phyloP scores from a whole-genome alignment of 139 green algal species.

The Trebouxia sp. region DNA sequence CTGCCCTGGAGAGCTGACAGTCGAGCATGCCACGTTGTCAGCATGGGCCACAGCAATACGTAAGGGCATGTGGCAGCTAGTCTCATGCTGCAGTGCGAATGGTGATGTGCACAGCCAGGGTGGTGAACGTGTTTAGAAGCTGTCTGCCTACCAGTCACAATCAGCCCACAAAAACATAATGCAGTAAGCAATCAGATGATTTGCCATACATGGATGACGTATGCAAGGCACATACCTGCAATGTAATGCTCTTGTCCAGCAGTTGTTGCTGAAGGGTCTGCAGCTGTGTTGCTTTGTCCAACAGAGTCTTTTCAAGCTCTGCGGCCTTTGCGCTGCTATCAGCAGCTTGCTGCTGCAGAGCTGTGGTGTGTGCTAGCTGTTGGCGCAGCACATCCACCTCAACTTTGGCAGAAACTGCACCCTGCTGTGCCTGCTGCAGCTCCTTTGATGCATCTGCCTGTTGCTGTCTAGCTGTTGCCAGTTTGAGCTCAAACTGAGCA shows the following conservation, averaged over 20 bases:
- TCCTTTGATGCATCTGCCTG: background rate
- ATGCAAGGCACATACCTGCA: slow-evolving; percentile 17
- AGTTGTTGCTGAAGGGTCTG: slow-evolving; percentile 27
- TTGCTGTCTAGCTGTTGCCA: background rate
- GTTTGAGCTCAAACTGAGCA: background rate
- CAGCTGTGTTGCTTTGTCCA: slow-evolving; percentile 8
- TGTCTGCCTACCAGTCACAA: background rate
- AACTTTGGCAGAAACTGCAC: background rate
- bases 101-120: background rate
- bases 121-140: background rate
- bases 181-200: background rate
- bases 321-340: background rate
- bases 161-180: background rate
- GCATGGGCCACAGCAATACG: no score
- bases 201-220: background rate
- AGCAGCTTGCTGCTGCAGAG: slow-evolving; percentile 4
- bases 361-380: background rate
- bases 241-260: slow-evolving; percentile 13
- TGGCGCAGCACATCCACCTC: background rate
- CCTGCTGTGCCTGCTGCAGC: slow-evolving; percentile 15
- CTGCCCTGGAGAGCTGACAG: no score
- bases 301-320: background rate
- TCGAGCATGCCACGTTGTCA: no score
- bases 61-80: no score
- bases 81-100: background rate